Conservation (phyloP, 1,284 basidiomycete genomes). For the Ganoderma meredithae region DNA sequence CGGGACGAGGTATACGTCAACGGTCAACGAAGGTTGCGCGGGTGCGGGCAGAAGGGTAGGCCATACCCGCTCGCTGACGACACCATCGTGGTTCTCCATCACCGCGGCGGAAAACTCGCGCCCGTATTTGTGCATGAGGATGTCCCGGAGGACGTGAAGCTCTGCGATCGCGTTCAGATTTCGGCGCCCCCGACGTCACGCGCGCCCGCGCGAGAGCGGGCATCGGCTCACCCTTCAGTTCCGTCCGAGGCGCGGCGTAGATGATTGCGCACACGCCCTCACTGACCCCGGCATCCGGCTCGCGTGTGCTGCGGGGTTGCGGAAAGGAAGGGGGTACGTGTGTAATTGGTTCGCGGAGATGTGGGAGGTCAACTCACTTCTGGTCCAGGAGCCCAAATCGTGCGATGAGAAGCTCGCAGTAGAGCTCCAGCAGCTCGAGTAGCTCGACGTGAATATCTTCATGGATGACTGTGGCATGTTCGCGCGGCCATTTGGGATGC, state of each 20-base stretch:
- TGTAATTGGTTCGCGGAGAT: slow-evolving; percentile 8
- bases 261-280: slow-evolving; percentile 87
- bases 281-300: slow-evolving; percentile 83
- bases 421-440: slow-evolving; percentile 92
- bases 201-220: not conserved
- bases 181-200: not conserved
- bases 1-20: not conserved
- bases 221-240: slow-evolving; percentile 75
- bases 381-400: slow-evolving; percentile 92
- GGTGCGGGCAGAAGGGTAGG: slow-evolving; percentile 6
- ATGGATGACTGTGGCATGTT: slow-evolving; percentile 67
- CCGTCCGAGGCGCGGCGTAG: slow-evolving; percentile 90
- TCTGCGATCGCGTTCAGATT: slow-evolving; percentile 55
- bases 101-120: slow-evolving; percentile 82
- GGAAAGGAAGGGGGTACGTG: not conserved
- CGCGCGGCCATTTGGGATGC: not conserved
- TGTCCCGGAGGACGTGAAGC: slow-evolving; percentile 89
- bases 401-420: slow-evolving; percentile 91
- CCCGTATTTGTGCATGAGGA: slow-evolving; percentile 94
- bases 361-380: slow-evolving; percentile 56
- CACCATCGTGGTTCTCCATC: slow-evolving; percentile 84
- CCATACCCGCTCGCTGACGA: slow-evolving; percentile 82
- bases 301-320: slow-evolving; percentile 59
- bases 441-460: slow-evolving; percentile 89
- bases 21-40: slow-evolving; percentile 6